Percentiles rank a stretch among this genome's conserved stretches.
Conservation (phyloP, 108 stramenopile species). For the Discostella stelligeroides region DNA sequence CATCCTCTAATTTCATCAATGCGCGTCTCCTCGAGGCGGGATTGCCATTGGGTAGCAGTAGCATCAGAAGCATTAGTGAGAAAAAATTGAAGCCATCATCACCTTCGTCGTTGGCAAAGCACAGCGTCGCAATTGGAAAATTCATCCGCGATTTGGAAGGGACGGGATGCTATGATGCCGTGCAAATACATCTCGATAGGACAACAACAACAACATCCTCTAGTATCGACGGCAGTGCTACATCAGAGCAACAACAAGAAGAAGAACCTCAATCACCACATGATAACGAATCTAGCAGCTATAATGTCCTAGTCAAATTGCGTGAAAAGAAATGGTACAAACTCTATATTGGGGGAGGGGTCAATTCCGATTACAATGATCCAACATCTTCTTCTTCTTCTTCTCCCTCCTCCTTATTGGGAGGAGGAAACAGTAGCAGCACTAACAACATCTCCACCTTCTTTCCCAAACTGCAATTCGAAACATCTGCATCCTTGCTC, state of each 20-base stretch:
- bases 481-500: constrained; percentile 60
- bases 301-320: constrained; percentile 58
- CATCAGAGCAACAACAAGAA: constrained; percentile 7
- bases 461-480: constrained; percentile 80
- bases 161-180: constrained; percentile 71
- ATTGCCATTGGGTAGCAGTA: constrained; percentile 58
- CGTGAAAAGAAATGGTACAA: constrained; percentile 87
- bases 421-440: constrained; percentile 6
- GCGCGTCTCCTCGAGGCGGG: constrained; percentile 75
- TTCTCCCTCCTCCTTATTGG: constrained; percentile 38
- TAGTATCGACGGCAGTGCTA: constrained; percentile 3
- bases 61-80: constrained; percentile 23
- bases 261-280: constrained; percentile 12
- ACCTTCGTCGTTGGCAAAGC: constrained; percentile 42
- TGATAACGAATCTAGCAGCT: neutral
- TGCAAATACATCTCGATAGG: constrained; percentile 59
- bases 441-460: constrained; percentile 6
- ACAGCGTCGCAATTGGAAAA: constrained; percentile 26
- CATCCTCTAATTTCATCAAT: constrained; percentile 63
- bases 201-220: constrained; percentile 2
- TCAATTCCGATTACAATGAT: constrained; percentile 64
- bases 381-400: no score
- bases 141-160: constrained; percentile 60
- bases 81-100: constrained; percentile 15
- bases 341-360: constrained; percentile 78